Percentiles rank a stretch among this genome's conserved stretches.
phyloP scores from a whole-genome alignment of 83 land plant genomes.

The Picea engelmannii region DNA sequence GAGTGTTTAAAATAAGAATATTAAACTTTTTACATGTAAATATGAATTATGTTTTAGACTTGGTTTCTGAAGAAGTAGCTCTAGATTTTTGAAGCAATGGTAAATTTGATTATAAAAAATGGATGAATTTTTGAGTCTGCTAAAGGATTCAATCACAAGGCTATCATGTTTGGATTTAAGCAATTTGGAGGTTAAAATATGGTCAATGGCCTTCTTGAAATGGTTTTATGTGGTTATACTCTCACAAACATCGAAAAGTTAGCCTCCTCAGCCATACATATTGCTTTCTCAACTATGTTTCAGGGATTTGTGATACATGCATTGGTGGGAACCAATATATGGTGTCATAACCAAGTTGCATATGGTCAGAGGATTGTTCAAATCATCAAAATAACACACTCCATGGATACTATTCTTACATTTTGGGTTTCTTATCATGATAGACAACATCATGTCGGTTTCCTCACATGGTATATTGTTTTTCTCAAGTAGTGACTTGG shows the following conservation, averaged over 20 bases:
- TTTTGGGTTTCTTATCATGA: no score
- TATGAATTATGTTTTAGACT: not conserved
- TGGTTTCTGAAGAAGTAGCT: not conserved
- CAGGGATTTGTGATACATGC: constrained; percentile 9
- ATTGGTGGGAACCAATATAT: not conserved
- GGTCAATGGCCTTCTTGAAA: not conserved
- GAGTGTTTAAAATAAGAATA: no score
- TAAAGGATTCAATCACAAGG: not conserved
- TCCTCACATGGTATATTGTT: not conserved
- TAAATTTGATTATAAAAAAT: not conserved
- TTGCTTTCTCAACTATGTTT: not conserved
- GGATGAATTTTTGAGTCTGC: not conserved
- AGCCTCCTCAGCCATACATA: not conserved
- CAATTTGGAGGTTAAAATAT: not conserved
- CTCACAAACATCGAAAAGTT: not conserved
- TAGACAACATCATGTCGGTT: not conserved
- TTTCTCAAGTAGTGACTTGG: constrained; percentile 3
- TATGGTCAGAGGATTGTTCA: not conserved
- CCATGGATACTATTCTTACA: no score
- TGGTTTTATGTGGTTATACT: not conserved
- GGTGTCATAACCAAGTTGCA: not conserved
- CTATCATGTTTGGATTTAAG: not conserved
- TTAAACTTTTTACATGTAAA: not conserved
- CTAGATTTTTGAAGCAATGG: not conserved
- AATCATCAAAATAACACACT: no score